These are phyloP conservation scores for Sicyos edulis DNA, from an alignment of 306 rosid species.

Conservation along the genomic window DNA sequence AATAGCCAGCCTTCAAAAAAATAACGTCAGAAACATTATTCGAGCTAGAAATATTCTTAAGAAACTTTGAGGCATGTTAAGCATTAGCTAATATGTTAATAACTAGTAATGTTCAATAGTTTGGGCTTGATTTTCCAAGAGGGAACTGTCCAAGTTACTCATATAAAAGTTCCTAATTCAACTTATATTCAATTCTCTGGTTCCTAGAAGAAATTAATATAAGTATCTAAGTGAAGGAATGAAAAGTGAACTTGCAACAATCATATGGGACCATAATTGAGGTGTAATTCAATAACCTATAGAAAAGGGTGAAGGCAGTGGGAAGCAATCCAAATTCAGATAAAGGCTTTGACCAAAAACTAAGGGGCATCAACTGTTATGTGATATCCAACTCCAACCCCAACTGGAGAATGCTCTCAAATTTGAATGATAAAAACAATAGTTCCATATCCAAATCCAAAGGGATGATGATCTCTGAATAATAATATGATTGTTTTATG, in stretches of 20 bases:
- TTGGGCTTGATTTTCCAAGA: background rate
- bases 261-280: background rate
- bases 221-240: background rate
- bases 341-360: background rate
- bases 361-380: background rate
- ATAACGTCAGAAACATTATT: background rate
- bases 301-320: background rate
- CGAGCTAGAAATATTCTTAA: background rate
- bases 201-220: background rate
- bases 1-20: background rate
- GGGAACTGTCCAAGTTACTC: background rate
- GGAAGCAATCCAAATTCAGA: background rate
- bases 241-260: slow-evolving; percentile 1
- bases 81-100: background rate
- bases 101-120: background rate
- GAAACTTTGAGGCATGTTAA: background rate
- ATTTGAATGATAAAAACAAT: background rate
- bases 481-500: background rate
- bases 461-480: background rate
- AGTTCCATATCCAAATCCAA: background rate
- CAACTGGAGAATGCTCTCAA: background rate
- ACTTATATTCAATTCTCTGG: background rate
- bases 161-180: background rate
- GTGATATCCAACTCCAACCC: background rate
- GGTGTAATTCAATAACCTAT: background rate